phyloP scores from a whole-genome alignment of 176 grass and related monocot genomes.

The Cenchrus americanus region DNA sequence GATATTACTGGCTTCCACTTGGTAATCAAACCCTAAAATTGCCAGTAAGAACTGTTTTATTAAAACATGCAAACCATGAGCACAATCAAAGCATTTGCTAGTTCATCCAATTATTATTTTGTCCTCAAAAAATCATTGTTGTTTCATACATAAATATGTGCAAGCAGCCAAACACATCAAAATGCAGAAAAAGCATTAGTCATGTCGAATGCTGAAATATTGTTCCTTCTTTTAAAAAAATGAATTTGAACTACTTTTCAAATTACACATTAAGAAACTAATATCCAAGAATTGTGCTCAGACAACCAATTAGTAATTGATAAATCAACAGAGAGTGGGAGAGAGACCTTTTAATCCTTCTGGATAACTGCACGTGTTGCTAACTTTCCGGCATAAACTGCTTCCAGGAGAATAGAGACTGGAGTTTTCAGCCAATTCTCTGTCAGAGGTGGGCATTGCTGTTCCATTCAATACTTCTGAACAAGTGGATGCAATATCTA shows the following conservation, averaged over 20 bases:
- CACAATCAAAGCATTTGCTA: slow-evolving; percentile 18
- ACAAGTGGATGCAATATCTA: slow-evolving; percentile 14
- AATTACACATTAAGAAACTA: slow-evolving; percentile 23
- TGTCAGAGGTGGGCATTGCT: slow-evolving; percentile 1
- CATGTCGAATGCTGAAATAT: neutral
- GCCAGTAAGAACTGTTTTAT: neutral
- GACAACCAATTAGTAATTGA: slow-evolving; percentile 15
- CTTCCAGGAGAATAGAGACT: slow-evolving; percentile 17
- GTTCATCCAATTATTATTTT: slow-evolving; percentile 19
- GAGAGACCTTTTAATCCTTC: slow-evolving; percentile 38
- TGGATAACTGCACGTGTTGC: slow-evolving; percentile 17
- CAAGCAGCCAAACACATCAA: slow-evolving; percentile 11
- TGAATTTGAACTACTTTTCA: neutral
- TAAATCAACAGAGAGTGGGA: slow-evolving; percentile 24
- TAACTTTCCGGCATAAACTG: slow-evolving; percentile 33
- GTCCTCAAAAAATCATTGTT: neutral
- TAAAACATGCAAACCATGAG: slow-evolving; percentile 7
- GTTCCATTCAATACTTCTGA: slow-evolving; percentile 21
- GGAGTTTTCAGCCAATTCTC: slow-evolving; percentile 37
- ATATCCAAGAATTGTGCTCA: slow-evolving; percentile 6
- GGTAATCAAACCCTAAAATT: slow-evolving; percentile 35
- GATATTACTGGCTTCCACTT: slow-evolving; percentile 26
- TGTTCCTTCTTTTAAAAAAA: neutral
- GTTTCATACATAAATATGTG: neutral
- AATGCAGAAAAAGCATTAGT: slow-evolving; percentile 16